A percentile compares a stretch with the other conserved stretches of the same genome.
phyloP scores from a whole-genome alignment of 495 filamentous ascomycete genomes.

The Annulohypoxylon moriforme region DNA sequence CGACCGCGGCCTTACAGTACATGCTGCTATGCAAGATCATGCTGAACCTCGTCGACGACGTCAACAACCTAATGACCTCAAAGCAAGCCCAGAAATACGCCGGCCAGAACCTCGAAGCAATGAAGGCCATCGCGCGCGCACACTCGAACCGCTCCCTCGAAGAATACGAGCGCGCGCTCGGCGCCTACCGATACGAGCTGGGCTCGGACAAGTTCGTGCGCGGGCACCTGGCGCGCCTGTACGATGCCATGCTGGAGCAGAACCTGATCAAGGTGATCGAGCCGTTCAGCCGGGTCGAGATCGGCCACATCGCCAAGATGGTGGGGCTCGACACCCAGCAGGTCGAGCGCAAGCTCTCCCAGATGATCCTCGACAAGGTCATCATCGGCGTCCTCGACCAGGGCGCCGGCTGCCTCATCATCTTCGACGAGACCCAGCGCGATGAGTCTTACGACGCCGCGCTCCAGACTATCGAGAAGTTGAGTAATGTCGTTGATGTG shows the following conservation, averaged over 20 bases:
- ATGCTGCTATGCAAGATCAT: slow-evolving; percentile 99
- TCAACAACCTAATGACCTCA: slow-evolving; percentile 88
- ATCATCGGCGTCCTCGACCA: slow-evolving; percentile 98
- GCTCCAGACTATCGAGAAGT: slow-evolving; percentile 93
- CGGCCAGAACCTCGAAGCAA: slow-evolving; percentile 92
- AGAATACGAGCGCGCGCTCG: slow-evolving; percentile 93
- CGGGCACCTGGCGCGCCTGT: slow-evolving; percentile 90
- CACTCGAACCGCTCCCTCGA: slow-evolving; percentile 94
- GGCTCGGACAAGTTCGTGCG: slow-evolving; percentile 94
- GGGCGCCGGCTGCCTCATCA: slow-evolving; percentile 95
- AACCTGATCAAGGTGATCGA: slow-evolving; percentile 99
- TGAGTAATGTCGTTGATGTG: slow-evolving; percentile 97
- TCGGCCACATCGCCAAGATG: slow-evolving; percentile 95
- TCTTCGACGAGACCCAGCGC: slow-evolving; percentile 92
- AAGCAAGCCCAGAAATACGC: slow-evolving; percentile 98
- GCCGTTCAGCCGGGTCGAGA: slow-evolving; percentile 95
- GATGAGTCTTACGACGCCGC: slow-evolving; percentile 96
- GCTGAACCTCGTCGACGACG: slow-evolving; percentile 95
- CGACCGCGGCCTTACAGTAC: slow-evolving; percentile 94
- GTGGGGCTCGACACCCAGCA: slow-evolving; percentile 95
- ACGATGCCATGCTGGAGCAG: slow-evolving; percentile 98
- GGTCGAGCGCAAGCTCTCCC: slow-evolving; percentile 95
- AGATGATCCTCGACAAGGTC: slow-evolving; percentile 99
- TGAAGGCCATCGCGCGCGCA: slow-evolving; percentile 97
- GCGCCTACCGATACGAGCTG: slow-evolving; percentile 88